Evolutionary conservation across 179 eudicot species (phyloP).

Genomic region (Nepenthes alata): DNA sequence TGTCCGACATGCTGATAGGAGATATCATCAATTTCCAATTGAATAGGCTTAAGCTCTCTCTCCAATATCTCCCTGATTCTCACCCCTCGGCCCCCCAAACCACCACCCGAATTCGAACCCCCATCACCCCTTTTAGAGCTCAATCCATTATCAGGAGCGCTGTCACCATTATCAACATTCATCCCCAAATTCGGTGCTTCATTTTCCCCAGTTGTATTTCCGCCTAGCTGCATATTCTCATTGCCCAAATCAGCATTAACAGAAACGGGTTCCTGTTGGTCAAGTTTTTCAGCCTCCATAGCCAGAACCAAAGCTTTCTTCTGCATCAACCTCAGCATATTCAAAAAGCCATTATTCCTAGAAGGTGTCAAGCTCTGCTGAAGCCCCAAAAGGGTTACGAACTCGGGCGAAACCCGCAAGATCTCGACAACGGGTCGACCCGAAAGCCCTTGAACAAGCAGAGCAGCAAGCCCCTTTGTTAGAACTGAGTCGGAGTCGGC

Average conservation of each 20-base stretch:
- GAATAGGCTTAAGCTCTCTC: slow-evolving; percentile 50
- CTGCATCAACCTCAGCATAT: slow-evolving; percentile 79
- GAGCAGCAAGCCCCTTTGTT: slow-evolving; percentile 72
- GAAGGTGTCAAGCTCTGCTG: slow-evolving; percentile 76
- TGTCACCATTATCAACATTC: neutral
- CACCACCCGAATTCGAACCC: slow-evolving; percentile 1
- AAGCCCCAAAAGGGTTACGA: slow-evolving; percentile 53
- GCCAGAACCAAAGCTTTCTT: slow-evolving; percentile 54
- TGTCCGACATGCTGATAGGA: slow-evolving; percentile 95
- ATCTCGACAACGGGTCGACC: slow-evolving; percentile 53
- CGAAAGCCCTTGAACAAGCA: slow-evolving; percentile 72
- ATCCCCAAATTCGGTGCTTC: slow-evolving; percentile 8
- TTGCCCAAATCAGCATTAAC: slow-evolving; percentile 4
- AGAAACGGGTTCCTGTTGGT: neutral
- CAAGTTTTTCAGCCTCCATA: slow-evolving; percentile 38
- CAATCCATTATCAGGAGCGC: neutral
- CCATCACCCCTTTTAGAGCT: neutral
- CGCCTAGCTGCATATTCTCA: slow-evolving; percentile 5
- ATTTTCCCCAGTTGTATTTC: slow-evolving; percentile 8
- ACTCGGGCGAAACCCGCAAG: slow-evolving; percentile 60
- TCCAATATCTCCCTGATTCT: slow-evolving; percentile 56
- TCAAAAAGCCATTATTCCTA: slow-evolving; percentile 84
- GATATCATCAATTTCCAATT: slow-evolving; percentile 58
- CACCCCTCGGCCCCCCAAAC: slow-evolving; percentile 48
- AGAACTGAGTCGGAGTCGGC: slow-evolving; percentile 68